A percentile compares a stretch with the other conserved stretches of the same genome.
These are phyloP conservation scores for Salix viminalis DNA, from an alignment of 345 rosid species.

Conservation along the genomic window DNA sequence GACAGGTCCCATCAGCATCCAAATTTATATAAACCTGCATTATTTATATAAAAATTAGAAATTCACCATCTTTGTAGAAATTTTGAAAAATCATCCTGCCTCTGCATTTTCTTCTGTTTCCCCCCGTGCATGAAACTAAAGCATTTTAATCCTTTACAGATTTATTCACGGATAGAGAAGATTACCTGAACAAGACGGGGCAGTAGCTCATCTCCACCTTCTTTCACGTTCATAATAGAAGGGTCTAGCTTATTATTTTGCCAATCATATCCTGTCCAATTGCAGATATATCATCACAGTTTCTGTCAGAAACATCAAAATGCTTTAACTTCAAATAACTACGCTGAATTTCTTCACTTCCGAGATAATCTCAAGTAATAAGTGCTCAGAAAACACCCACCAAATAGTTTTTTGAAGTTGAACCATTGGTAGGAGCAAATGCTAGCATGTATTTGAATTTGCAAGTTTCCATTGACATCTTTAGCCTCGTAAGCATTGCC, in stretches of 20 bases:
- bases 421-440: constrained; percentile 86
- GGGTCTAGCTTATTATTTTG: constrained; percentile 69
- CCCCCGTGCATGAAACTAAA: no score
- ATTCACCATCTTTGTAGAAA: no score
- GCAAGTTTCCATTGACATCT: constrained; percentile 38
- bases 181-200: constrained; percentile 72
- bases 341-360: no score
- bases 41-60: neutral
- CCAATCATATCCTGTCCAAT: constrained; percentile 68
- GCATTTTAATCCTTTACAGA: no score
- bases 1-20: constrained; percentile 43
- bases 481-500: constrained; percentile 65
- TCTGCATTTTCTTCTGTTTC: no score
- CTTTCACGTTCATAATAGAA: constrained; percentile 56
- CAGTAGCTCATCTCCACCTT: constrained; percentile 29
- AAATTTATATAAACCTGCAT: constrained; percentile 50
- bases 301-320: neutral
- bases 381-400: constrained; percentile 26
- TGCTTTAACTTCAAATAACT: no score
- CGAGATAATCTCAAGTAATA: neutral
- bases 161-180: neutral
- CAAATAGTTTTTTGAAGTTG: constrained; percentile 73
- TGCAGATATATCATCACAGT: neutral
- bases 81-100: no score
- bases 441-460: constrained; percentile 56